Percentiles rank a stretch among this genome's conserved stretches.
Evolutionary conservation across 2,329 filamentous ascomycete genomes (phyloP).

Genomic region (Verruconis gallopava): DNA sequence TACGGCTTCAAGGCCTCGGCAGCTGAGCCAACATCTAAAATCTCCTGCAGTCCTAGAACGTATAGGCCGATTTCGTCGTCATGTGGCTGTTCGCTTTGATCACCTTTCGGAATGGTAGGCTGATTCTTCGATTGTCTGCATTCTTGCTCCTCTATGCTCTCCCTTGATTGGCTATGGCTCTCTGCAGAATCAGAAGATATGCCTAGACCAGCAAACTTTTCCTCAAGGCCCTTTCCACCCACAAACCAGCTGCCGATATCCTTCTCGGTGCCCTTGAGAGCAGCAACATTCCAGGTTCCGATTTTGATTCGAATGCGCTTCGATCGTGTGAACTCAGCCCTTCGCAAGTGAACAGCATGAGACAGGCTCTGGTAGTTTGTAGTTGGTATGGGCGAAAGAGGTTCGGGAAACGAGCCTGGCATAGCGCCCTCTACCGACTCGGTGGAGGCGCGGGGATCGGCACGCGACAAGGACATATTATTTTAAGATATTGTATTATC

Average conservation of each 20-base stretch:
- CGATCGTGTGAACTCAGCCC: slow-evolving; percentile 64
- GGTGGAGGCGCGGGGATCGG: slow-evolving; percentile 15
- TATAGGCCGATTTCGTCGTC: slow-evolving; percentile 74
- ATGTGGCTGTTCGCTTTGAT: slow-evolving; percentile 36
- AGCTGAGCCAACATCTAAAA: slow-evolving; percentile 72
- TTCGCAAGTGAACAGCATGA: slow-evolving; percentile 54
- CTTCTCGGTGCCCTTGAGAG: slow-evolving; percentile 70
- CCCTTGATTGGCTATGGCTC: slow-evolving; percentile 18
- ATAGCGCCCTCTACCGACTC: slow-evolving; percentile 30
- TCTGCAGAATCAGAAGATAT: slow-evolving; percentile 13
- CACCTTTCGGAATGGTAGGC: slow-evolving; percentile 31
- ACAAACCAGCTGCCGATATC: slow-evolving; percentile 87
- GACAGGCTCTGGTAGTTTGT: slow-evolving; percentile 35
- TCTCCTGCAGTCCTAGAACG: slow-evolving; percentile 80
- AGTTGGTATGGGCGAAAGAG: slow-evolving; percentile 16
- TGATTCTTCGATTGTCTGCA: slow-evolving; percentile 29
- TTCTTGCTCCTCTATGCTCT: slow-evolving; percentile 32
- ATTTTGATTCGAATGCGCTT: slow-evolving; percentile 74
- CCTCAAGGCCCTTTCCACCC: slow-evolving; percentile 56
- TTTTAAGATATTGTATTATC: too few relatives aligned
- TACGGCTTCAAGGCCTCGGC: slow-evolving; percentile 68
- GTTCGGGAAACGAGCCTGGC: slow-evolving; percentile 32
- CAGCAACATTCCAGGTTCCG: slow-evolving; percentile 90
- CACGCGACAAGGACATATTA: too few relatives aligned
- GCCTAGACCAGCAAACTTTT: slow-evolving; percentile 43